A percentile compares a stretch with the other conserved stretches of the same genome.
These are phyloP conservation scores for Austropuccinia psidii DNA, from an alignment of 1,284 basidiomycete species.

Conservation along the genomic window DNA sequence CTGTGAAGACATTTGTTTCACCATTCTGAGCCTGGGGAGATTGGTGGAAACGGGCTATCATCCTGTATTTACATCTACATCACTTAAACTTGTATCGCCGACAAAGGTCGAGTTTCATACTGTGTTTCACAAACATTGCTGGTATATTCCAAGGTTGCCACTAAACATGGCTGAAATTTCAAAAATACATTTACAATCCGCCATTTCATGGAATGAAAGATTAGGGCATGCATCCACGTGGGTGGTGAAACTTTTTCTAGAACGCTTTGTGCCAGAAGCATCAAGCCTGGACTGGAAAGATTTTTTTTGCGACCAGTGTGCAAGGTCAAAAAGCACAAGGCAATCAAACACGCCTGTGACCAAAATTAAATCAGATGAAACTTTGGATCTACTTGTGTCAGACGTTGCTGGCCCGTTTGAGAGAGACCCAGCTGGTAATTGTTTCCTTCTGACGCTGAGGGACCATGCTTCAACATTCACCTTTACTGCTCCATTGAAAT, in stretches of 20 bases:
- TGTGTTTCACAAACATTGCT: too few species aligned
- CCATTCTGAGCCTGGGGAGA: too few species aligned
- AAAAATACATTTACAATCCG: too few species aligned
- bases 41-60: too few species aligned
- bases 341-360: too few species aligned
- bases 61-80: too few species aligned
- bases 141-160: too few species aligned
- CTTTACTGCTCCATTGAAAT: not conserved
- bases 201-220: not conserved
- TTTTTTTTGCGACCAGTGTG: not conserved
- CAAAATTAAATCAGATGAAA: too few species aligned
- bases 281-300: not conserved
- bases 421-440: not conserved
- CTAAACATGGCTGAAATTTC: too few species aligned
- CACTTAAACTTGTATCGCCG: too few species aligned
- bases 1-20: too few species aligned
- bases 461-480: not conserved
- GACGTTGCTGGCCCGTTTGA: not conserved
- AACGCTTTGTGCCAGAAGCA: not conserved
- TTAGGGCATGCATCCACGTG: not conserved
- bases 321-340: not conserved
- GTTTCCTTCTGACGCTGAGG: not conserved
- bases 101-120: too few species aligned
- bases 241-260: not conserved
- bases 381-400: not conserved